Evolutionary conservation across 176 grass and related monocot genomes (phyloP), one percentile per base, ranked within the genome.

Genomic region (Otatea glauca): DNA sequence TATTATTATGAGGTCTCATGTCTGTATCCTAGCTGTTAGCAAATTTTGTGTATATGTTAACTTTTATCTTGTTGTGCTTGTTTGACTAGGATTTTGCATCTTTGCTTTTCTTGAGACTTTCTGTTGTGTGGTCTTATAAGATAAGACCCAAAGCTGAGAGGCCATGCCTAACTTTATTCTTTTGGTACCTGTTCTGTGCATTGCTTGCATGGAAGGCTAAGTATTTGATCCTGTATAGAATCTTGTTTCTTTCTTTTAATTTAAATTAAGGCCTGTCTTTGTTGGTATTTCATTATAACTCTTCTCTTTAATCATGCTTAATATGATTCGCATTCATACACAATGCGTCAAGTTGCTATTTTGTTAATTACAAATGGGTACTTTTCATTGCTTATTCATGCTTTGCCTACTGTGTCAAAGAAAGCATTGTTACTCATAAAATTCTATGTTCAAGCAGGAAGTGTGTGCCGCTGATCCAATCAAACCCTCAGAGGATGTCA

Each of bases 361-460:
- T 55, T 88, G 32, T 45, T 77, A 63, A 21, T 75, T 64, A 79
- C 44, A 51, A 3, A 83, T 58, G 32, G 39, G 15, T 54, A 17
- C 45, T 51, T 65, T 38, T 18, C 6, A 29, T 27, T 63, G 34
- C 56, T 59, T 72, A 74, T 49, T 51, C 44, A 54, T 37, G 0
- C 38, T 83, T 73, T 61, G 23, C 2, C 3, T 47, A 62, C n/a
- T 66, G 35, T 82, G 44, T 66, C 81, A 9, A 39, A 67, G 55
- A 51, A 70, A 76, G 20, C 67, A 49, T 43, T 42, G 13, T 47
- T 67, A 61, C 47, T 86, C 59, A 90, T 78, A 78, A 84, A 49
- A 37, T 44, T 82, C 66, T 88, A 38, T 50, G 70, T 68, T 89
- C 54, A 65, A 87, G 78, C 91, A 96, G 85, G 84, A 96, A 71